Conservation (phyloP, 345 rosid genomes). For the Raphanus raphanistrum region DNA sequence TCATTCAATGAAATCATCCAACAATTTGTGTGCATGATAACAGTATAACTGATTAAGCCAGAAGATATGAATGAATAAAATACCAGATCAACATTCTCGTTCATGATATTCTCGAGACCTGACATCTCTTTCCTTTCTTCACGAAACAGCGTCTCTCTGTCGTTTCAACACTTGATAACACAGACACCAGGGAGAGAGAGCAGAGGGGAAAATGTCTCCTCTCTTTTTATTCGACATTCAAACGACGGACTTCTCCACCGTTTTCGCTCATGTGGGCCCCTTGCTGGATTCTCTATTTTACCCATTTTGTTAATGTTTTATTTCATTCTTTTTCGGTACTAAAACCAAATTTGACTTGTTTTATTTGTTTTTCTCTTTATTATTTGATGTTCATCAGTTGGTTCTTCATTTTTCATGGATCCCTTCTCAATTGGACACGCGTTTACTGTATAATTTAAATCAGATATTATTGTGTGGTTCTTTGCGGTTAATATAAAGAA, state of each 20-base stretch:
- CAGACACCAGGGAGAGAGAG: slow-evolving; percentile 6
- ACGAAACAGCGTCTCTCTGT: slow-evolving; percentile 30
- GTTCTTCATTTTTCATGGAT: neutral
- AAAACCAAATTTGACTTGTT: neutral
- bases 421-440: neutral
- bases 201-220: neutral
- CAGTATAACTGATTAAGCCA: neutral
- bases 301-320: neutral
- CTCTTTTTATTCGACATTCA: neutral
- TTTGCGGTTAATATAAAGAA: neutral
- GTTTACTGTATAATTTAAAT: neutral
- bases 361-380: neutral
- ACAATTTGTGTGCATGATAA: slow-evolving; percentile 23
- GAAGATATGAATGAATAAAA: neutral
- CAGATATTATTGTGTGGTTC: neutral
- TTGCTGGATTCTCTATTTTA: neutral
- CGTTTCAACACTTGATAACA: slow-evolving; percentile 33
- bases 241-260: neutral
- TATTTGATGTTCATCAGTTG: neutral
- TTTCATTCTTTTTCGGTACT: neutral
- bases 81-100: slow-evolving; percentile 68
- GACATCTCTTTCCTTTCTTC: slow-evolving; percentile 21
- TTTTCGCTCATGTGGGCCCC: neutral
- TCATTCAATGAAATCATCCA: slow-evolving; percentile 32
- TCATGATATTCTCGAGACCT: slow-evolving; percentile 63